Percentiles rank a stretch among this genome's conserved stretches.
phyloP scores from a whole-genome alignment of 2,329 filamentous ascomycete genomes.

The Claviceps maximensis region DNA sequence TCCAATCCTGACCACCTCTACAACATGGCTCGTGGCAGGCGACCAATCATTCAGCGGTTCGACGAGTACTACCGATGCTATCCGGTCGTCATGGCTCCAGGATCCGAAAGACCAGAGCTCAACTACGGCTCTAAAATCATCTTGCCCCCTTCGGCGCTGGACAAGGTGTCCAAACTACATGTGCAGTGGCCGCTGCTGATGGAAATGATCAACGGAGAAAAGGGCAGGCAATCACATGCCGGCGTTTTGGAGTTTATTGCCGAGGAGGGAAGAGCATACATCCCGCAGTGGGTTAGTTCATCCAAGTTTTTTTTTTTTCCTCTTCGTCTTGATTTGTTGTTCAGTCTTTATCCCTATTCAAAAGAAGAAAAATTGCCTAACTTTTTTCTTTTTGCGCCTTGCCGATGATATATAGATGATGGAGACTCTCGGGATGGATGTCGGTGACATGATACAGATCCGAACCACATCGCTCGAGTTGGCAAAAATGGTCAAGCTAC shows the following conservation, averaged over 20 bases:
- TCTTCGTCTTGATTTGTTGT: too few species aligned
- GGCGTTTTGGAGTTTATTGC: slow-evolving; percentile 96
- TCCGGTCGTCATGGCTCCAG: slow-evolving; percentile 85
- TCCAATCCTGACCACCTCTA: slow-evolving; percentile 35
- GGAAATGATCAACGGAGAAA: slow-evolving; percentile 82
- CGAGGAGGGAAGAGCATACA: slow-evolving; percentile 90
- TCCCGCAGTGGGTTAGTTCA: slow-evolving; percentile 74
- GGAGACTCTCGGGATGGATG: slow-evolving; percentile 78
- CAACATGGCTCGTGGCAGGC: slow-evolving; percentile 34
- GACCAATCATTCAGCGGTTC: slow-evolving; percentile 58
- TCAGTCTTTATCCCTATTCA: neutral
- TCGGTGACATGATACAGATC: slow-evolving; percentile 87
- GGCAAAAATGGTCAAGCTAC: slow-evolving; percentile 87
- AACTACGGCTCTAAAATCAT: slow-evolving; percentile 98
- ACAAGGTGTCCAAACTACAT: slow-evolving; percentile 90
- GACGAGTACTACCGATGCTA: slow-evolving; percentile 99
- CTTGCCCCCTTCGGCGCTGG: slow-evolving; percentile 86
- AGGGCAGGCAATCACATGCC: slow-evolving; percentile 70
- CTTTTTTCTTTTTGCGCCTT: too few species aligned
- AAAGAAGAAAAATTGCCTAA: neutral
- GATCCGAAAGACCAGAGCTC: slow-evolving; percentile 73
- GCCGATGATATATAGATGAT: slow-evolving; percentile 53
- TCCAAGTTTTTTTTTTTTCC: neutral
- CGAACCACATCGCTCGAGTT: slow-evolving; percentile 88
- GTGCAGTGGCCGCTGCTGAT: slow-evolving; percentile 97